Evolutionary conservation across 805 yeast species (phyloP).

Genomic region (Hanseniaspora occidentalis): DNA sequence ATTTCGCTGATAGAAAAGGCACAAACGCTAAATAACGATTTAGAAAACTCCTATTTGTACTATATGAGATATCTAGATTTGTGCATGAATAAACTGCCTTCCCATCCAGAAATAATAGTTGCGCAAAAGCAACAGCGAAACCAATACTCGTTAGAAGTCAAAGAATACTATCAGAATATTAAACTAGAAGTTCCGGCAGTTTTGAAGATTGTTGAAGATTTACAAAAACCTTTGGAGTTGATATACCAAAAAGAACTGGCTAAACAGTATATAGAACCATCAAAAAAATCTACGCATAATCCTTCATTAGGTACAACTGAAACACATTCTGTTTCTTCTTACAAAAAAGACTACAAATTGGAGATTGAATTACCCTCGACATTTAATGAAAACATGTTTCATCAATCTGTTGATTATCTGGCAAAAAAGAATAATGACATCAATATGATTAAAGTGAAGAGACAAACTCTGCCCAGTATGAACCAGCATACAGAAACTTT

Average conservation of each 20-base stretch:
- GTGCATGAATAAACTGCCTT: slow-evolving; percentile 19
- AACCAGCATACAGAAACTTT: no score
- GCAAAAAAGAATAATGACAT: neutral
- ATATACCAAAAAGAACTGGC: slow-evolving; percentile 1
- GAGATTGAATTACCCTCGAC: neutral
- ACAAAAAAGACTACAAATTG: no score
- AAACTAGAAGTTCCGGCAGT: slow-evolving; percentile 24
- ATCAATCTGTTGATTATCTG: neutral
- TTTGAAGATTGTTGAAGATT: slow-evolving; percentile 18
- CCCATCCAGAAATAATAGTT: slow-evolving; percentile 16
- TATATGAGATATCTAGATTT: slow-evolving; percentile 47
- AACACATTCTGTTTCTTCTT: no score
- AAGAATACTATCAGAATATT: slow-evolving; percentile 17
- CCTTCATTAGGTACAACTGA: no score
- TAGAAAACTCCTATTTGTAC: slow-evolving; percentile 40
- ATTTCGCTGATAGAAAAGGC: slow-evolving; percentile 34
- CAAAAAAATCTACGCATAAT: no score
- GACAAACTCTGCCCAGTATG: no score
- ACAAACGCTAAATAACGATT: slow-evolving; percentile 25
- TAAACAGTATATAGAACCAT: neutral
- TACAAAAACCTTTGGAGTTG: slow-evolving; percentile 14
- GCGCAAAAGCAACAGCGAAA: slow-evolving; percentile 1
- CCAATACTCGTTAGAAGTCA: slow-evolving; percentile 6
- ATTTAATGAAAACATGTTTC: neutral
- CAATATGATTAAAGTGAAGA: no score